Conservation (phyloP, 768 basidiomycete genomes). For the Cystobasidium onofrii region DNA sequence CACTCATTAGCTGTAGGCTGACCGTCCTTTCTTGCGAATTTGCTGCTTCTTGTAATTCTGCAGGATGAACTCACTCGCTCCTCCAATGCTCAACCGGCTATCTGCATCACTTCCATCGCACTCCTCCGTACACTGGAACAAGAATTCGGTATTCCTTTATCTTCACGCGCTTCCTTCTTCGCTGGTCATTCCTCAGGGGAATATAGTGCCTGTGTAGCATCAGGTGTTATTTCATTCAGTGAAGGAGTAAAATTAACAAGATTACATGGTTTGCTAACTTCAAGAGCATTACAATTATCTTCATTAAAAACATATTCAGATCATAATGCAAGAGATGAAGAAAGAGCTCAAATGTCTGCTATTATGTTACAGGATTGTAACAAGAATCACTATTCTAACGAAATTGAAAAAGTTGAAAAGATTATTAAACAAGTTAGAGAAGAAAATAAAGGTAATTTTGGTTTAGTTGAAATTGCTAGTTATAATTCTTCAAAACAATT, state of each 20-base stretch:
- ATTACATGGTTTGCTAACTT: slow-evolving; percentile 41
- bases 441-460: slow-evolving; percentile 30
- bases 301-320: slow-evolving; percentile 37
- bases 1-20: no score
- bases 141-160: slow-evolving; percentile 32
- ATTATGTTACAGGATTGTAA: slow-evolving; percentile 40
- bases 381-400: no score
- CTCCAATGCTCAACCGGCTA: slow-evolving; percentile 42
- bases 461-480: slow-evolving; percentile 41
- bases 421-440: slow-evolving; percentile 17
- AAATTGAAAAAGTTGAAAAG: slow-evolving; percentile 37
- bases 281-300: slow-evolving; percentile 37
- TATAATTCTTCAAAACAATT: slow-evolving; percentile 42
- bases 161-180: slow-evolving; percentile 27
- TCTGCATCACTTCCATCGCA: slow-evolving; percentile 41
- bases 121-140: slow-evolving; percentile 40
- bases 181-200: slow-evolving; percentile 42
- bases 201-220: slow-evolving; percentile 41
- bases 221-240: slow-evolving; percentile 39
- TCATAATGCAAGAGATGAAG: slow-evolving; percentile 34
- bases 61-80: slow-evolving; percentile 41
- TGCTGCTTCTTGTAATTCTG: neutral
- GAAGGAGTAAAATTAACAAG: slow-evolving; percentile 41
- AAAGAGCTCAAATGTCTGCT: slow-evolving; percentile 40
- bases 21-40: no score